Evolutionary conservation across 1,284 basidiomycete species (phyloP).

Genomic region (Porogramme epimiltina): DNA sequence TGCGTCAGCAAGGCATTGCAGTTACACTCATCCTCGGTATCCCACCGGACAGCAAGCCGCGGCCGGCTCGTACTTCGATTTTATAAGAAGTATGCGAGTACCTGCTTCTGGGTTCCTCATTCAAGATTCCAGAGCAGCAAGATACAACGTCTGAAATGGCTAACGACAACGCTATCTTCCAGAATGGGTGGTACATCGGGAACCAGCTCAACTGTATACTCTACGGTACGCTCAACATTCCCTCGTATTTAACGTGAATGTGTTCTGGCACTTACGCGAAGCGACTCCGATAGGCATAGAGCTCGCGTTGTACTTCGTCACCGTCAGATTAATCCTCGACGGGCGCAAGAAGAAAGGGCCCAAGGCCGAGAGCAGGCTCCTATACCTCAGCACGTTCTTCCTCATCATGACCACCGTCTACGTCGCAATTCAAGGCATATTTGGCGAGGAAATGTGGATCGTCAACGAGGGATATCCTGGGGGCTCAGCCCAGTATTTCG

Average conservation of each 20-base stretch:
- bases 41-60: too few relatives aligned
- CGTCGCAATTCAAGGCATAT: slow-evolving; percentile 16
- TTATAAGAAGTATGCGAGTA: too few relatives aligned
- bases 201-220: not conserved
- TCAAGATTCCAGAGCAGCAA: too few relatives aligned
- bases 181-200: not conserved
- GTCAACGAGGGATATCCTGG: slow-evolving; percentile 18
- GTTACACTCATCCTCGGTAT: too few relatives aligned
- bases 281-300: slow-evolving; percentile 5
- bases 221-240: not conserved
- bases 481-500: slow-evolving; percentile 13
- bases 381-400: slow-evolving; percentile 16
- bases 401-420: slow-evolving; percentile 19
- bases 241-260: not conserved
- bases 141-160: too few relatives aligned
- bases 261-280: not conserved
- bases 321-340: slow-evolving; percentile 4
- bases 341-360: not conserved
- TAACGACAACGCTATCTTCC: not conserved
- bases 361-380: slow-evolving; percentile 2
- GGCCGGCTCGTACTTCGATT: too few relatives aligned
- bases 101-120: too few relatives aligned
- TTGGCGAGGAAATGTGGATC: slow-evolving; percentile 25
- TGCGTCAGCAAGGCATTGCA: too few relatives aligned
- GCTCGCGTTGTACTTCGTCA: slow-evolving; percentile 14